phyloP scores from a whole-genome alignment of 768 basidiomycete species.

The Suillus weaverae region DNA sequence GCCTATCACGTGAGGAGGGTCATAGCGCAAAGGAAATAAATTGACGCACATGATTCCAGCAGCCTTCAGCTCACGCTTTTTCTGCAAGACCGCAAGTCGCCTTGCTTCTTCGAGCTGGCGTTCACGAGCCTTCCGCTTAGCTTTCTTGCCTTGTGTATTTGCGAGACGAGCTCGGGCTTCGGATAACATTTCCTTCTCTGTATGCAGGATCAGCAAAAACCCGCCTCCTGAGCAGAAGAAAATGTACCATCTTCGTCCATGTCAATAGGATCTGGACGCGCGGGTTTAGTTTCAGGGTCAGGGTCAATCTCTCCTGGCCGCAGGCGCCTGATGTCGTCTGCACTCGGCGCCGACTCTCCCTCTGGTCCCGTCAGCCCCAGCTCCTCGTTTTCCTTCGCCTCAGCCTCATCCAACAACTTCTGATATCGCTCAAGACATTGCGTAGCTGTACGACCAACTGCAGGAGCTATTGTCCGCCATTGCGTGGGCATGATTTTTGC shows the following conservation, averaged over 20 bases:
- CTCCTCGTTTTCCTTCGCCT: conserved; percentile 95
- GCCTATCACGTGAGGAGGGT: conserved; percentile 8
- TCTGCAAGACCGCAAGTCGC: conserved; percentile 91
- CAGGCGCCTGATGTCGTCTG: conserved; percentile 88
- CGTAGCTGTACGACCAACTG: conserved; percentile 95
- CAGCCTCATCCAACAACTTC: conserved; percentile 95
- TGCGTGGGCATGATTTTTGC: conserved; percentile 99
- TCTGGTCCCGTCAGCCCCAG: conserved; percentile 86
- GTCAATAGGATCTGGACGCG: conserved; percentile 97
- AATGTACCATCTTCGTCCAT: conserved; percentile 97
- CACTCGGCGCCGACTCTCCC: conserved; percentile 76
- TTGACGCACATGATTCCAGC: conserved; percentile 89
- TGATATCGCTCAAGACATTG: conserved; percentile 99
- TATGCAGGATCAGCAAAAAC: conserved; percentile 11
- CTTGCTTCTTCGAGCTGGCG: conserved; percentile 96
- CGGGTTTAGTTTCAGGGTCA: conserved; percentile 97
- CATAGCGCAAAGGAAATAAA: conserved; percentile 6
- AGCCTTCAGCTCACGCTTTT: conserved; percentile 96
- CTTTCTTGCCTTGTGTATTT: conserved; percentile 99
- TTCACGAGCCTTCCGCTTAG: conserved; percentile 97
- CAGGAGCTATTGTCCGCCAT: conserved; percentile 99
- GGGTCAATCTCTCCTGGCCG: conserved; percentile 98
- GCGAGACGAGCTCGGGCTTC: conserved; percentile 97
- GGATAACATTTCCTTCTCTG: conserved; percentile 99
- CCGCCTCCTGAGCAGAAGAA: neutral